Evolutionary conservation across 441 rosid genomes (phyloP).

Genomic region (Arabidopsis lyrata): DNA sequence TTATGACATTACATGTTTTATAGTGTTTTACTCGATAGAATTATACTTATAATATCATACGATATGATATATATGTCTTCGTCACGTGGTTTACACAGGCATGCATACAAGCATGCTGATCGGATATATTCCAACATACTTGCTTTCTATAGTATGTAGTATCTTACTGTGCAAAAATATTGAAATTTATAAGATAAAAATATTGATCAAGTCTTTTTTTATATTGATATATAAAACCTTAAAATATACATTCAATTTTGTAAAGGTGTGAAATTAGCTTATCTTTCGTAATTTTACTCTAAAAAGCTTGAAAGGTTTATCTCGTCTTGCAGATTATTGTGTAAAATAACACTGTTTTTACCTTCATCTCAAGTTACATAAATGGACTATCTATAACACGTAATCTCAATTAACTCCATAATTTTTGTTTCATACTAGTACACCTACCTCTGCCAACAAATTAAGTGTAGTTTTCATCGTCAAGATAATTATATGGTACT

Average conservation of each 20-base stretch:
- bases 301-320: not conserved
- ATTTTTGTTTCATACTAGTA: not conserved
- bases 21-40: not conserved
- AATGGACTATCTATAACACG: not conserved
- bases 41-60: not conserved
- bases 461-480: not conserved
- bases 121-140: slow-evolving; percentile 2
- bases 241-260: too few relatives aligned
- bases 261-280: too few relatives aligned
- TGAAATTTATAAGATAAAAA: not conserved
- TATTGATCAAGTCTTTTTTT: not conserved
- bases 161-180: not conserved
- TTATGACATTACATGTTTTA: not conserved
- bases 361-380: not conserved
- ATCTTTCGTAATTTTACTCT: too few relatives aligned
- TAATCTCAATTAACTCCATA: not conserved
- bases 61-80: not conserved
- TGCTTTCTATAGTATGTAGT: not conserved
- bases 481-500: not conserved
- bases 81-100: slow-evolving; percentile 1
- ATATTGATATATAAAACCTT: too few relatives aligned
- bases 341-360: not conserved
- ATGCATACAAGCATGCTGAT: not conserved
- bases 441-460: not conserved
- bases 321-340: not conserved